These are phyloP conservation scores for Fagus crenata DNA, from an alignment of 306 rosid species.

Conservation along the genomic window DNA sequence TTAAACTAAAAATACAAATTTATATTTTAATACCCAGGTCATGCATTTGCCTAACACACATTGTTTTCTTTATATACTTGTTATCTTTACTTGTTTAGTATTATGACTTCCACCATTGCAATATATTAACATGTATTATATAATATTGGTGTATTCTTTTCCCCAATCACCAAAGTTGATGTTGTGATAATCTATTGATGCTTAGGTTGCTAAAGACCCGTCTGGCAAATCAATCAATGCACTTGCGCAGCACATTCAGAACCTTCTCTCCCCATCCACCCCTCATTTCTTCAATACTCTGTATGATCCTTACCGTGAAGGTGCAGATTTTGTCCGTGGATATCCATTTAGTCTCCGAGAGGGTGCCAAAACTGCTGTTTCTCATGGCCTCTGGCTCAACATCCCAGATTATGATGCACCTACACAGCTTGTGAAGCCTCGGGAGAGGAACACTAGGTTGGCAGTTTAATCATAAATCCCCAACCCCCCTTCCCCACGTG, in stretches of 20 bases:
- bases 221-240: conserved; percentile 49
- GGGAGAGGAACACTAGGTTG: conserved; percentile 81
- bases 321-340: conserved; percentile 90
- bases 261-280: conserved; percentile 56
- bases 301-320: conserved; percentile 69
- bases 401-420: conserved; percentile 95
- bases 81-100: too few relatives aligned
- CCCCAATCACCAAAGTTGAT: neutral
- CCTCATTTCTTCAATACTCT: conserved; percentile 60
- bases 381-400: conserved; percentile 94
- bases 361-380: conserved; percentile 77
- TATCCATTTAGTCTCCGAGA: conserved; percentile 88
- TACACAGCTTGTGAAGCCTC: conserved; percentile 88
- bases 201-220: conserved; percentile 55
- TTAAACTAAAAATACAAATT: neutral
- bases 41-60: too few relatives aligned
- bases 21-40: neutral
- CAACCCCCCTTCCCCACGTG: too few relatives aligned
- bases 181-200: neutral
- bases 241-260: conserved; percentile 60
- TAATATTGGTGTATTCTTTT: neutral
- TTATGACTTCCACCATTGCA: too few relatives aligned
- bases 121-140: neutral
- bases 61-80: too few relatives aligned
- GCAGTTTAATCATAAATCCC: neutral